phyloP scores from a whole-genome alignment of 768 basidiomycete genomes.

The Exidia glandulosa region DNA sequence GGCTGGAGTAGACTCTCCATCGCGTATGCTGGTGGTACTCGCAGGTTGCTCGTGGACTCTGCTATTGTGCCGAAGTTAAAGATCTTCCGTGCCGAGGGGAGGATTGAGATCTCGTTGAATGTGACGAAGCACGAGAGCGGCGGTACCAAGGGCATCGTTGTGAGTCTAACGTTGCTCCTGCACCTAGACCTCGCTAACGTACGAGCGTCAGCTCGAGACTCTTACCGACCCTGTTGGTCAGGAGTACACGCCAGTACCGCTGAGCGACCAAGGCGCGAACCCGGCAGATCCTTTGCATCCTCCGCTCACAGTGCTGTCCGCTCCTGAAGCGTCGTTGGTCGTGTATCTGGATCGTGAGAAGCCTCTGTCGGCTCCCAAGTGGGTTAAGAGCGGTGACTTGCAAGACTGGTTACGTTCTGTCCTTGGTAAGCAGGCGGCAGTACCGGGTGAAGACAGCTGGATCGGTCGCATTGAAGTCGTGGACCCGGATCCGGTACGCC shows the following conservation, averaged over 20 bases:
- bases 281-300: no score
- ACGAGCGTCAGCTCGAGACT: slow-evolving; percentile 51
- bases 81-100: slow-evolving; percentile 71
- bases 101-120: slow-evolving; percentile 70
- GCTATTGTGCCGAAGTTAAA: slow-evolving; percentile 73
- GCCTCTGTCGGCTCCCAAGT: slow-evolving; percentile 90
- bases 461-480: slow-evolving; percentile 84
- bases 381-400: slow-evolving; percentile 90
- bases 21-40: slow-evolving; percentile 82
- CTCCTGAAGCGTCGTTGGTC: slow-evolving; percentile 49
- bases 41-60: slow-evolving; percentile 81
- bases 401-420: slow-evolving; percentile 89
- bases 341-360: slow-evolving; percentile 78
- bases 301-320: slow-evolving; percentile 33
- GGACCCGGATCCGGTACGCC: slow-evolving; percentile 88
- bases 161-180: slow-evolving; percentile 25
- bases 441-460: slow-evolving; percentile 73
- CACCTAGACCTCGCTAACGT: slow-evolving; percentile 7
- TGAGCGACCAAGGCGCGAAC: slow-evolving; percentile 9
- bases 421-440: slow-evolving; percentile 83
- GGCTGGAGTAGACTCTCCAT: slow-evolving; percentile 51
- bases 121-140: slow-evolving; percentile 39
- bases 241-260: slow-evolving; percentile 16
- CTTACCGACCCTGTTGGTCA: slow-evolving; percentile 38
- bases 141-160: slow-evolving; percentile 63